Evolutionary conservation across 208 protist genomes (phyloP), one percentile per base, ranked within the genome.

Genomic region (Wallacemonas collosoma): DNA sequence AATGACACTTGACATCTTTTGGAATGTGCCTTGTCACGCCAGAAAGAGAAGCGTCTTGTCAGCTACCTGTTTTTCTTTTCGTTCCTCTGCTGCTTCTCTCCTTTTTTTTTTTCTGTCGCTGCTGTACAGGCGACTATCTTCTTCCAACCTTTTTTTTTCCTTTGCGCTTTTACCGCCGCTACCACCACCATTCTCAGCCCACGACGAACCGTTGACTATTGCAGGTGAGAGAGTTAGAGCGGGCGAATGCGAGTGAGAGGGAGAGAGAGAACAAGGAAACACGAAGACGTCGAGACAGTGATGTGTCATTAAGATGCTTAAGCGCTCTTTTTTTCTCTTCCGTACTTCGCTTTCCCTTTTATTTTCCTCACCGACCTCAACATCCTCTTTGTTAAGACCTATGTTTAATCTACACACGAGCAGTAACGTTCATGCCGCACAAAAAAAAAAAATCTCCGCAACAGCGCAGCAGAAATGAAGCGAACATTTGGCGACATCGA

Each of bases 11-110:
- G 26, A 26, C 26, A 26, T 26, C 26, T 26, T 26, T 26, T 26
- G 26, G 26, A 26, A 26, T 26, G 26, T 26, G 26, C 26, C 26
- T 26, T 26, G 26, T 26, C 26, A 26, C 26, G 26, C 26, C 26
- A 26, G 26, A 26, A 26, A 26, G 26, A 26, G 26, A 26, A 26
- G 0, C 26, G 26, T 26, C 26, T 26, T 26, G 26, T 60, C 36
- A 71, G 15, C 15, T 7, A 14, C 15, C 44, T 72, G 39, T 65
- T 2, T 62, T 56, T 1, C 15, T 72, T 72, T 63, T 63, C 44
- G 45, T 62, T 72, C 39, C 57, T 14, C 48, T 35, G 41, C 11
- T n/a, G 62, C 12, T 50, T 12, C 45, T 50, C 45, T 50, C 8
- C 6, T 50, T 6, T 14, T 50, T 6, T 64, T 72, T 72, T 63